Evolutionary conservation across 805 yeast genomes (phyloP).

Genomic region (Ogataea degrootiae): DNA sequence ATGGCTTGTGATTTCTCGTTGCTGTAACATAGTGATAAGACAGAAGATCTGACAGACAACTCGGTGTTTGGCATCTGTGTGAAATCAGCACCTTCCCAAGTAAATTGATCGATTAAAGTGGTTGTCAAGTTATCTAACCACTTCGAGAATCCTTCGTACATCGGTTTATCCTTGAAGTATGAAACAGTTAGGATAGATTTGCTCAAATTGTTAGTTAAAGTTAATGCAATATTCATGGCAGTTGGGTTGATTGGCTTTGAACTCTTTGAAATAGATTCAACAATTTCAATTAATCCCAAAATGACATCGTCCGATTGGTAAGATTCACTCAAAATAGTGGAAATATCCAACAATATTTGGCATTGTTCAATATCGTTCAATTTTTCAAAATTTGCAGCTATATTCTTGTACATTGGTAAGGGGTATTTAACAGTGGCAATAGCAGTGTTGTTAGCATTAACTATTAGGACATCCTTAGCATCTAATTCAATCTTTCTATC

Average conservation of each 20-base stretch:
- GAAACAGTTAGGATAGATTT: constrained; percentile 23
- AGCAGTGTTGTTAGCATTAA: constrained; percentile 44
- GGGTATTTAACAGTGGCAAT: constrained; percentile 47
- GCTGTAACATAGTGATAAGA: constrained; percentile 36
- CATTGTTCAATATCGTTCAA: constrained; percentile 31
- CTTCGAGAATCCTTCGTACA: constrained; percentile 5
- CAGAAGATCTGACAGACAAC: constrained; percentile 37
- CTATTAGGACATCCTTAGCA: constrained; percentile 25
- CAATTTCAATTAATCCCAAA: constrained; percentile 29
- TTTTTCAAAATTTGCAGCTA: constrained; percentile 22
- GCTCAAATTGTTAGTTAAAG: constrained; percentile 29
- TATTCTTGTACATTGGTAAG: constrained; percentile 16
- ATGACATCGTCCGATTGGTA: constrained; percentile 29
- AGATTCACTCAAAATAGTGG: constrained; percentile 32
- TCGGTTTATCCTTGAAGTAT: constrained; percentile 14
- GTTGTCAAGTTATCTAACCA: constrained; percentile 16
- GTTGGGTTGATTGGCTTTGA: constrained; percentile 25
- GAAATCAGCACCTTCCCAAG: constrained; percentile 33
- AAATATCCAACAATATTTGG: constrained; percentile 36
- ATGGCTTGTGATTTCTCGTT: constrained; percentile 28
- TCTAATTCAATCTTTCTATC: constrained; percentile 34
- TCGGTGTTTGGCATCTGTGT: constrained; percentile 30
- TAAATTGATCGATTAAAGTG: constrained; percentile 27
- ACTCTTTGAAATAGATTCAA: constrained; percentile 25
- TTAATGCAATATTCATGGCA: constrained; percentile 35